These are phyloP conservation scores for Rhododendron ovatum DNA, from an alignment of 148 eudicot species.

Conservation along the genomic window DNA sequence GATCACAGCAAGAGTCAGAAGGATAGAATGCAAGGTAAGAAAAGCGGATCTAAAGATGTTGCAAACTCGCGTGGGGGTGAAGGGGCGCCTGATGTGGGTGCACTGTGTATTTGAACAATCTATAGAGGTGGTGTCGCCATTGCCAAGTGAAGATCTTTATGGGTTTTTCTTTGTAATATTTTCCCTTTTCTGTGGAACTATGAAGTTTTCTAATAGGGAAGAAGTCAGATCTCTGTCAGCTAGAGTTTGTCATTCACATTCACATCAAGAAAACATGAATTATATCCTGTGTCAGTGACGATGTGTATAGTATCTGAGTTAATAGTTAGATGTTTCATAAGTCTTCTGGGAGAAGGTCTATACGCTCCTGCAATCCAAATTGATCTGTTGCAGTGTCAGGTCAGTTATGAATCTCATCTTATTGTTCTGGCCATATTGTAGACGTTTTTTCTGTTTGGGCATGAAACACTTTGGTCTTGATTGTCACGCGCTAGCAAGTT, in stretches of 20 bases:
- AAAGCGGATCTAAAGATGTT: constrained; percentile 28
- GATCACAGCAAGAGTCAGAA: constrained; percentile 47
- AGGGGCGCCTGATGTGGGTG: constrained; percentile 69
- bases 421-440: neutral
- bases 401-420: neutral
- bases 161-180: neutral
- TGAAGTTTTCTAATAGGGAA: neutral
- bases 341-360: neutral
- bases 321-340: neutral
- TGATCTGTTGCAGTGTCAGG: constrained; percentile 6
- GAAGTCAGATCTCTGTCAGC: neutral
- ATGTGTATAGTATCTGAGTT: neutral
- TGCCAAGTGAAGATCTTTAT: constrained; percentile 5
- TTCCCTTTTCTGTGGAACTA: neutral
- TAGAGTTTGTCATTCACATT: neutral
- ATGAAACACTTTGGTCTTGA: no score
- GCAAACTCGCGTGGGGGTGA: constrained; percentile 28
- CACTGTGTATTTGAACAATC: constrained; percentile 61
- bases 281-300: neutral
- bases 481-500: neutral
- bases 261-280: neutral
- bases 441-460: neutral
- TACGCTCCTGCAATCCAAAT: neutral
- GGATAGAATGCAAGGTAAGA: constrained; percentile 63
- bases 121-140: constrained; percentile 22